phyloP scores from a whole-genome alignment of 2,329 filamentous ascomycete species.

The Alternaria sp. region DNA sequence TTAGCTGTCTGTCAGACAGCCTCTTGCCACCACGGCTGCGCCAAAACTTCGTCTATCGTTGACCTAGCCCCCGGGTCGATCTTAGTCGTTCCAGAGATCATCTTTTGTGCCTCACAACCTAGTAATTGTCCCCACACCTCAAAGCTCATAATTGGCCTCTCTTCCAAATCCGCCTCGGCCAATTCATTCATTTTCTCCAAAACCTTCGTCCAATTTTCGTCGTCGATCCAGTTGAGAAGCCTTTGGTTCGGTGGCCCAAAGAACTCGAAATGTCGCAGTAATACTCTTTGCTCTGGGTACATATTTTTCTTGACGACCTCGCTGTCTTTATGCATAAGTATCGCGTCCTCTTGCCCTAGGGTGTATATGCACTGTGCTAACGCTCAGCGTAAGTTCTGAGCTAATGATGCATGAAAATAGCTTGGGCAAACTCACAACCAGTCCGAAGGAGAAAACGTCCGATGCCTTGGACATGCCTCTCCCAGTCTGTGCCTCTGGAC shows the following conservation, averaged over 20 bases:
- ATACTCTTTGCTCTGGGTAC: conserved; percentile 45
- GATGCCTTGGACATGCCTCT: conserved; percentile 47
- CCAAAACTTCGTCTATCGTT: conserved; percentile 48
- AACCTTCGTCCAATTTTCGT: conserved; percentile 38
- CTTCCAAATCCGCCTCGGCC: conserved; percentile 38
- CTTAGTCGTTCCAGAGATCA: conserved; percentile 50
- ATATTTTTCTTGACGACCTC: conserved; percentile 41
- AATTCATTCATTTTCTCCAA: conserved; percentile 35
- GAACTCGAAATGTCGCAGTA: conserved; percentile 47
- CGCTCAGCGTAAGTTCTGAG: conserved; percentile 28
- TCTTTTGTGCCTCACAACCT: conserved; percentile 34
- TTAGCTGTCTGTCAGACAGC: conserved; percentile 4
- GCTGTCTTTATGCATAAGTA: conserved; percentile 45
- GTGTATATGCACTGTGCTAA: conserved; percentile 48
- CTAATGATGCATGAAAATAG: conserved; percentile 9
- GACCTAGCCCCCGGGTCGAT: conserved; percentile 44
- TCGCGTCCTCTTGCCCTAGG: conserved; percentile 42
- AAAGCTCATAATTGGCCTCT: conserved; percentile 43
- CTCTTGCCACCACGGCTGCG: conserved; percentile 45
- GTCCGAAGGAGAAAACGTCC: conserved; percentile 52
- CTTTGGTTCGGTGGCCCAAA: conserved; percentile 46
- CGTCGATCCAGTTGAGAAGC: conserved; percentile 40
- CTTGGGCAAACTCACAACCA: conserved; percentile 45
- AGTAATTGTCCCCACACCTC: conserved; percentile 40
- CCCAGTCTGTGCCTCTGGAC: conserved; percentile 52